Evolutionary conservation across 2,329 filamentous ascomycete species (phyloP).

Genomic region (Cercospora citrullina): DNA sequence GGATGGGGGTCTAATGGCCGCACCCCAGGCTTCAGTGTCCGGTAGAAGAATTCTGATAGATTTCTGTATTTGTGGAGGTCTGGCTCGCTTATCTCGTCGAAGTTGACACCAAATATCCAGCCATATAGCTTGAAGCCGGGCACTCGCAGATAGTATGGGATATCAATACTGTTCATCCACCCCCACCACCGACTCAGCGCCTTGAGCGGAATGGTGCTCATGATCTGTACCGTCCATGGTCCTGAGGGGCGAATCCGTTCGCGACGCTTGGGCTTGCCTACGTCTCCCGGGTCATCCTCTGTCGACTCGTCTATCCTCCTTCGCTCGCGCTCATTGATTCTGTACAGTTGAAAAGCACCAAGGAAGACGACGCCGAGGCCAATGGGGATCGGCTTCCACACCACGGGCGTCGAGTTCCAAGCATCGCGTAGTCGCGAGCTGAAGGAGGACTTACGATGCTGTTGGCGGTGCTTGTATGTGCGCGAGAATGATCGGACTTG

Average conservation of each 20-base stretch:
- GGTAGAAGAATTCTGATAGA: conserved; percentile 95
- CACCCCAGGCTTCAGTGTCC: conserved; percentile 82
- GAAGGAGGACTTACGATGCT: conserved; percentile 48
- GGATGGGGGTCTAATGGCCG: conserved; percentile 81
- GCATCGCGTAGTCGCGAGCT: conserved; percentile 58
- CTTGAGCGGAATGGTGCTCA: conserved; percentile 90
- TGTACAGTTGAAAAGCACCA: conserved; percentile 80
- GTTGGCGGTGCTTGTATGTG: conserved; percentile 22
- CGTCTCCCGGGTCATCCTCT: conserved; percentile 30
- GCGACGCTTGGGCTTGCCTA: conserved; percentile 52
- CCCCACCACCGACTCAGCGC: conserved; percentile 88
- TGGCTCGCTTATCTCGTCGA: conserved; percentile 82
- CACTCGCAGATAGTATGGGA: conserved; percentile 83
- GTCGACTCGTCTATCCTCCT: conserved; percentile 48
- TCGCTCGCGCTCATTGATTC: conserved; percentile 59
- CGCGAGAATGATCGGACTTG: conserved; percentile 23
- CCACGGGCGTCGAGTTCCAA: conserved; percentile 64
- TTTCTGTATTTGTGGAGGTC: conserved; percentile 91
- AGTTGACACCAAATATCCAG: conserved; percentile 85
- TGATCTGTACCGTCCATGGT: conserved; percentile 89
- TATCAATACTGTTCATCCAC: conserved; percentile 82
- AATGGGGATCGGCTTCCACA: conserved; percentile 90
- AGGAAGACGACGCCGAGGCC: conserved; percentile 82
- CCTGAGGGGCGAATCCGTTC: conserved; percentile 75
- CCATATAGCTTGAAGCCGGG: conserved; percentile 92